Percentiles rank a stretch among this genome's conserved stretches.
Conservation (phyloP, 1,284 basidiomycete genomes). For the Papiliotrema nemorosa region DNA sequence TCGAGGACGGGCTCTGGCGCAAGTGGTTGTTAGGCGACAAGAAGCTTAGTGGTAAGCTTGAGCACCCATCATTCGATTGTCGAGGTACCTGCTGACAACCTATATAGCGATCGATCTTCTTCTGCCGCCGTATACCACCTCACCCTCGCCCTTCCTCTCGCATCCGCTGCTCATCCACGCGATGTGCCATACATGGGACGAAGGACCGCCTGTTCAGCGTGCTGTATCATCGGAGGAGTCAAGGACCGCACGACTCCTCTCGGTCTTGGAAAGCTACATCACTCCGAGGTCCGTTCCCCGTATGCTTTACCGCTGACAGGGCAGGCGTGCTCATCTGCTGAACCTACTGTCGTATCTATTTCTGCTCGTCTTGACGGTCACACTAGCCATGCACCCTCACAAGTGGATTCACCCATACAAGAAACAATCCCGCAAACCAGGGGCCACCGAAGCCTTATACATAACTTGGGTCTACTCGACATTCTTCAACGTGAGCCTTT, state of each 20-base stretch:
- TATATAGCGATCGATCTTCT: constrained; percentile 7
- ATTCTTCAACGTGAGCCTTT: neutral
- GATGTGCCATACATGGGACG: constrained; percentile 14
- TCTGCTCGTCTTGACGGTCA: constrained; percentile 14
- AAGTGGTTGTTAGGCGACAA: neutral
- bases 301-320: neutral
- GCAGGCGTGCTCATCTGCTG: constrained; percentile 17
- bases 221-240: neutral
- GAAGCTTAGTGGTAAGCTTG: neutral
- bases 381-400: constrained; percentile 12
- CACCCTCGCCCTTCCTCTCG: constrained; percentile 15
- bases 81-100: neutral
- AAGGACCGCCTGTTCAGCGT: constrained; percentile 1
- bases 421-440: neutral
- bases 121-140: constrained; percentile 4
- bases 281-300: constrained; percentile 8
- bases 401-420: constrained; percentile 16
- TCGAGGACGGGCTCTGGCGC: neutral
- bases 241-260: neutral
- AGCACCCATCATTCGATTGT: neutral
- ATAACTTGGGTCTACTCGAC: constrained; percentile 9
- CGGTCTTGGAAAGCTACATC: neutral
- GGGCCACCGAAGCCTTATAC: constrained; percentile 13
- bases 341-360: constrained; percentile 12
- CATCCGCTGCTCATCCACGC: constrained; percentile 20